Base-by-base conservation (phyloP, 2,329 filamentous ascomycete genomes). In the Fusarium mexicanum region DNA sequence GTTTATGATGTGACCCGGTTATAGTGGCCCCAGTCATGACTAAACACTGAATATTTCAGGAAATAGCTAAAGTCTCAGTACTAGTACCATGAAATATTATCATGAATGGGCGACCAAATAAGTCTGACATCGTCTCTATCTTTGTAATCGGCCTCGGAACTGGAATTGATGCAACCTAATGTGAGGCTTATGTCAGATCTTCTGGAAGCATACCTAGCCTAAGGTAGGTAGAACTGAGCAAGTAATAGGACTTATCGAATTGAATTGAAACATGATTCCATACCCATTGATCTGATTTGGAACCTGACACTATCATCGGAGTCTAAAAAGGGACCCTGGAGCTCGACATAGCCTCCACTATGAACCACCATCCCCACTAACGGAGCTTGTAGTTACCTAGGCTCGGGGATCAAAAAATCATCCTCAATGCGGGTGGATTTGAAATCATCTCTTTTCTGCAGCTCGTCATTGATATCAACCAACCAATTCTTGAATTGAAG, bases 381-480 rank as follows among this genome's bases (percentile, higher is more conserved):
- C 54, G 40, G 70, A 73, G 51, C 50, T 57, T 40, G 64, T 54
- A 47, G 40, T 37, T 46, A 31, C 46, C 43, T 50, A 61, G 60
- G 48, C 26, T 53, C 62, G 67, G 64, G 63, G 63, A 68, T 57
- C 57, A 40, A 66, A 76, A 75, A 77, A 74, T 62, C 71, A 63
- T 74, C 67, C 65, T 58, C 46, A 58, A 50, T 37, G 68, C 55
- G 54, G 50, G 71, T 74, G 73, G 76, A 78, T 78, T 78, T 75
- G 66, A 70, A 78, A 78, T 78, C 76, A 69, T 60, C 44, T 59
- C 47, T 62, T 44, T 62, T 61, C 65, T 70, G 69, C 74, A 69
- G 72, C 71, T 69, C 48, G 50, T 43, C 50, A 72, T 72, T 46
- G 37, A 41, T 64, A 53, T 33, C 35, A 50, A 50, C 58, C 59